These are phyloP conservation scores for Ambrosia trifida DNA, from an alignment of 129 eudicot species.

Conservation along the genomic window DNA sequence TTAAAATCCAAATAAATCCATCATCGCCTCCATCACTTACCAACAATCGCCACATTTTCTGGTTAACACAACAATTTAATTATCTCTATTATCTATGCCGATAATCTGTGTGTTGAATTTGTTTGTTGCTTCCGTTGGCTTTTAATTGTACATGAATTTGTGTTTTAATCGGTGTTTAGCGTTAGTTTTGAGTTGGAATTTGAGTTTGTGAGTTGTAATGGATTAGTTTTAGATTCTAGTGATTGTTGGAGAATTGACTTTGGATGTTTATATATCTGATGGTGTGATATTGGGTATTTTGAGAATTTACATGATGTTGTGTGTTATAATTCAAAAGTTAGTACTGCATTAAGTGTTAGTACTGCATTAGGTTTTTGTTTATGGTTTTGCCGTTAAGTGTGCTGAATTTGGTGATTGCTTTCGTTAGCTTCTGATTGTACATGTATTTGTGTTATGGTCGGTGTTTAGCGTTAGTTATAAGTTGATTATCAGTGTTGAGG, in stretches of 20 bases:
- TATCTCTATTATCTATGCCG: constrained; percentile 14
- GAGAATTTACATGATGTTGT: not conserved
- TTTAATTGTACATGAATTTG: constrained; percentile 6
- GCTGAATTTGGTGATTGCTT: not conserved
- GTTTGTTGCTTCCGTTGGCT: constrained; percentile 7
- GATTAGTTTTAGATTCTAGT: constrained; percentile 14
- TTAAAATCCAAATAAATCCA: constrained; percentile 24
- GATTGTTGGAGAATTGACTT: constrained; percentile 1
- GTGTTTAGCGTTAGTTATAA: not conserved
- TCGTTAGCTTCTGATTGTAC: constrained; percentile 13
- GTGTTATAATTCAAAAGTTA: constrained; percentile 2
- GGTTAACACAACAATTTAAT: constrained; percentile 16
- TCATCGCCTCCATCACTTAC: constrained; percentile 30
- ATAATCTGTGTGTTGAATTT: not conserved
- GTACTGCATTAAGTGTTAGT: not conserved
- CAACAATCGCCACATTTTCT: constrained; percentile 24
- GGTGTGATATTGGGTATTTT: constrained; percentile 5
- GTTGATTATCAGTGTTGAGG: no score
- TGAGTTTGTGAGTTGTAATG: not conserved
- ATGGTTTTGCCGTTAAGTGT: not conserved
- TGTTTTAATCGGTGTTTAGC: not conserved
- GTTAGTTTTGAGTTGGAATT: not conserved
- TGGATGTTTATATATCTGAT: not conserved
- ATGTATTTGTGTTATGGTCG: not conserved
- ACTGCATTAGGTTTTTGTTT: not conserved